Base-by-base conservation (phyloP, 352 stramenopile genomes). In the Ophiocytium majus region DNA sequence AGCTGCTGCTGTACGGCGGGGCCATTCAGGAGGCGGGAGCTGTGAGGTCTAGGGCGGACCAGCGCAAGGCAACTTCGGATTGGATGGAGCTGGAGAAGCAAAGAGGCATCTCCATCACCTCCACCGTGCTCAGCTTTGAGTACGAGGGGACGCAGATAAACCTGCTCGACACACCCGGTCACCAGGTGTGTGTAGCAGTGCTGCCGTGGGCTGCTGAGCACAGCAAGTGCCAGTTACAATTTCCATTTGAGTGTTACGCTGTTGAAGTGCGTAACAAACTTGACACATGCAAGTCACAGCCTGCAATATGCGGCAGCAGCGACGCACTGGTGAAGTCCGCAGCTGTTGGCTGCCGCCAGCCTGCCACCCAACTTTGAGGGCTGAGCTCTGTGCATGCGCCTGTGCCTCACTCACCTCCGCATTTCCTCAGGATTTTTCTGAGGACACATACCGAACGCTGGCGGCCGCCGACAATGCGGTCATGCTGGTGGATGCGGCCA, bases 51-150 rank as follows among this genome's bases (percentile, higher is more conserved):
- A 92, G 94, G 82, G 92, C 91, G 0, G 91, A 94, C 84, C 91
- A 95, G 86, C 89, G 93, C n/a, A 88, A 90, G 17, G 94, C 93
- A 0, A 91, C 92, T 33, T 94, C 90, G 10, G 93, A 96, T 89
- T 96, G 85, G 85, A 95, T 96, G 92, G 90, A 94, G 85, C 94
- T 96, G 88, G 93, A 96, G 89, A 91, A 90, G 36, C 90, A 95
- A 81, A 90, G 93, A 84, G 93, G 93, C 9, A 96, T 96, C 85
- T 93, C 90, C 63, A 95, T 96, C 49, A 93, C 89, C 36, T 90
- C 90, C 28, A 95, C 93, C 0, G 92, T 95, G 10, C 91, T 96
- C 88, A 93, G 92, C 37, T 96, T 96, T 89, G 92, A 86, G 75
- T 95, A 94, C 84, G 83, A 91, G 37, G 84, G 82, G 34, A 86